These are phyloP conservation scores for Blastocrithidia nonstop DNA, from an alignment of 208 protist species.

Conservation along the genomic window DNA sequence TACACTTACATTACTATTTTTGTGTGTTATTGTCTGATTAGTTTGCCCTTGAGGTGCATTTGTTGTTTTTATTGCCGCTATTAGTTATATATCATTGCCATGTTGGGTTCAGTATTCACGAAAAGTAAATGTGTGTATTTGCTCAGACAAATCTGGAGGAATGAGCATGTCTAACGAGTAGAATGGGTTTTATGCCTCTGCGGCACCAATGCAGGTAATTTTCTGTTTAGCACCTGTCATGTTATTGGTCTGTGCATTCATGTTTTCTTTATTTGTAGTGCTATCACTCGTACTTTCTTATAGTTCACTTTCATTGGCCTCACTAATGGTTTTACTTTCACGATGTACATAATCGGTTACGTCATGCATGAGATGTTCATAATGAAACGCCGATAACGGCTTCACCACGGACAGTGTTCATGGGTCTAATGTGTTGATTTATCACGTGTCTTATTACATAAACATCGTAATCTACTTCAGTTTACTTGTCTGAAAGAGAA, in stretches of 20 bases:
- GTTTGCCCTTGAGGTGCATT: too few species aligned
- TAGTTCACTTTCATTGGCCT: not conserved
- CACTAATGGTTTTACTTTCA: not conserved
- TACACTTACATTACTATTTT: too few species aligned
- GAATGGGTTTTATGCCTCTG: conserved; percentile 56
- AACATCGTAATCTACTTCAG: conserved; percentile 37
- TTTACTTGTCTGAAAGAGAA: conserved; percentile 35
- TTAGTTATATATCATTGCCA: conserved; percentile 2
- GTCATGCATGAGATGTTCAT: conserved; percentile 22
- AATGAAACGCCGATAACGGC: conserved; percentile 29
- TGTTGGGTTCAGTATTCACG: conserved; percentile 24
- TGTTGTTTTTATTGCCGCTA: not conserved
- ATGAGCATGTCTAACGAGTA: conserved; percentile 36
- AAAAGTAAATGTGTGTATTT: conserved; percentile 42
- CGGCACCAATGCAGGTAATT: not conserved
- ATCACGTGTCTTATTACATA: conserved; percentile 57
- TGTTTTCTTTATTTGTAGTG: conserved; percentile 3
- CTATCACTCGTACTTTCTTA: not conserved
- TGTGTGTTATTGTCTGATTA: too few species aligned
- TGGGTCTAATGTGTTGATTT: conserved; percentile 21
- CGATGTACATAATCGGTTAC: conserved; percentile 43
- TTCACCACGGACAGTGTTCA: conserved; percentile 38
- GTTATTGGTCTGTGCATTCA: conserved; percentile 3
- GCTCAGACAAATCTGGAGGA: conserved; percentile 37
- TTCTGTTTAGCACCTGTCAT: not conserved